Base-by-base conservation (phyloP, 1,284 basidiomycete species). In the Pterulicium gracile region DNA sequence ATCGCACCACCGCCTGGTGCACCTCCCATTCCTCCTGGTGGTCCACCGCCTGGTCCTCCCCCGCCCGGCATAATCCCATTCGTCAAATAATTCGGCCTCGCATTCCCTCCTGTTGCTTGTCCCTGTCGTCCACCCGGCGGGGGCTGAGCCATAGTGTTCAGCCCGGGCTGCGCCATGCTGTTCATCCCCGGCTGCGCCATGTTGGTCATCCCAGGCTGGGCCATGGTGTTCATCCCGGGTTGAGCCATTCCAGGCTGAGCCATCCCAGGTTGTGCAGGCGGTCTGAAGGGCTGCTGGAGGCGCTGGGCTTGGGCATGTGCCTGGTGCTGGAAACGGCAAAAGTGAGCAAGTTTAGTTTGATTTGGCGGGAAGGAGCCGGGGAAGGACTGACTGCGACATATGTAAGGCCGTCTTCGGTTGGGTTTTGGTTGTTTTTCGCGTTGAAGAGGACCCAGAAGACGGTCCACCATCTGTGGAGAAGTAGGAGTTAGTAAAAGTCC, bases 361-460 rank as follows among this genome's bases (percentile, higher is more conserved):
- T 7, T 32, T 32, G 10, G 7, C n/a, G n/a, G 27, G 10, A 41
- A 7, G 10, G 19, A 41, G n/a, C 10, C 10, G 7, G 39, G 39
- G 39, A 19, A 20, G 32, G 27, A 65, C 74, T 45, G 55, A 85
- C 84, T 65, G 83, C 77, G 0, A 73, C 77, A 58, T 86, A 87
- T 19, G 77, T 49, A 56, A 84, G 52, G n/a, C 79, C 83, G 53
- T 87, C 82, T 0, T 85, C 82, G 4, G 74, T 58, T 5, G 75
- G 79, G 12, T 57, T 57, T 21, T 73, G 73, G 44, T 70, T 81
- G 49, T 77, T 81, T 63, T 87, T 88, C 42, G 84, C 82, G 10
- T 77, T 75, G 58, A 88, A 88, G 5, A 88, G 65, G 0, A 86
- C 79, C 85, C 86, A 88, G 55, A 88, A 88, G 18, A 89, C 86